phyloP scores from a whole-genome alignment of 78 protist genomes.

The Tieghemostelium lacteum region DNA sequence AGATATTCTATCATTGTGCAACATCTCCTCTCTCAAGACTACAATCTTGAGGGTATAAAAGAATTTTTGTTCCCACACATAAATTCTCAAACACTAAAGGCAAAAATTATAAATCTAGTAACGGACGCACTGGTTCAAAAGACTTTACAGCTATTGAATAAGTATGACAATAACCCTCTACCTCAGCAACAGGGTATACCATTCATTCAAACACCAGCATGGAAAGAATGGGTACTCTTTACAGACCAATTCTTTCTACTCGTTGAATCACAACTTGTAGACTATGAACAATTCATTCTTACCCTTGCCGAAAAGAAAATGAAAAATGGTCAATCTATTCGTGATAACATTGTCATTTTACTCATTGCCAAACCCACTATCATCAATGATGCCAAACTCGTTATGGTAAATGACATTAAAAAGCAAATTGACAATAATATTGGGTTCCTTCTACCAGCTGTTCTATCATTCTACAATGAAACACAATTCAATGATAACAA shows the following conservation, averaged over 20 bases:
- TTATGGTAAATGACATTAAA: background rate
- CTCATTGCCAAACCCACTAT: slow-evolving; percentile 1
- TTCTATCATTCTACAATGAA: slow-evolving; percentile 15
- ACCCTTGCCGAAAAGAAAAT: slow-evolving; percentile 4
- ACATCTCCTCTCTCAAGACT: slow-evolving; percentile 6
- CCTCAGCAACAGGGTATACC: too few species aligned
- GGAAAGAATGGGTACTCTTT: slow-evolving; percentile 40
- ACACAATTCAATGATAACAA: background rate
- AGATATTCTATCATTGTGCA: background rate
- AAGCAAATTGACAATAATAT: slow-evolving; percentile 1
- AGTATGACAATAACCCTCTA: background rate
- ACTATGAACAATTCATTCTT: slow-evolving; percentile 23
- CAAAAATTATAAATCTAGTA: background rate
- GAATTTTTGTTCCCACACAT: slow-evolving; percentile 30
- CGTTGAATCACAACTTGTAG: background rate
- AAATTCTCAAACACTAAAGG: slow-evolving; percentile 14
- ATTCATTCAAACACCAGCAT: background rate
- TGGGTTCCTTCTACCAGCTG: background rate
- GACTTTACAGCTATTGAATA: slow-evolving; percentile 12
- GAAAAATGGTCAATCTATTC: slow-evolving; percentile 8
- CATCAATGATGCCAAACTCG: background rate
- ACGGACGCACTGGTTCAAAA: slow-evolving; percentile 22
- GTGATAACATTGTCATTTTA: slow-evolving; percentile 21
- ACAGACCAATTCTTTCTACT: slow-evolving; percentile 19
- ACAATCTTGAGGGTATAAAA: background rate